Evolutionary conservation across 345 rosid genomes (phyloP), one percentile per base, ranked within the genome.

Genomic region (Conringia planisiliqua): DNA sequence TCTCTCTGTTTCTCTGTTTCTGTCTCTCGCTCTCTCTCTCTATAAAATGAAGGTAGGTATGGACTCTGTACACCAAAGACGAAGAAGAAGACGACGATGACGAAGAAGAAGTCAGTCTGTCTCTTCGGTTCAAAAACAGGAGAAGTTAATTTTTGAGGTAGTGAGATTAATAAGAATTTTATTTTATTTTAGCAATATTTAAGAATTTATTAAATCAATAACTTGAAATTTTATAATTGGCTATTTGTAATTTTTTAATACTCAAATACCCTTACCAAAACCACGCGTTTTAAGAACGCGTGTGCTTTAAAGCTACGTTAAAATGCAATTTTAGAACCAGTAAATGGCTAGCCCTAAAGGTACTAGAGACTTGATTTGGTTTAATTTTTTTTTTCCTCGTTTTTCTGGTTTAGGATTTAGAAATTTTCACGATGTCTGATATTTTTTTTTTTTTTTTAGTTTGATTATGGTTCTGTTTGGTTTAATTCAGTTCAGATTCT

Each of bases 61-160:
- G 35, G 33, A 54, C 59, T 50, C 63, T 72, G 55, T 73, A 73
- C 63, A 73, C 35, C 56, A 39, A 35, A 38, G 72, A 59, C 10
- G 62, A 52, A 10, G 70, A 24, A 1, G 69, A 56, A 48, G 50
- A 62, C 7, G 56, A 54, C 14, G 55, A 63, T 2, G 52, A 20
- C 0, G 57, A 58, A 0, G 68, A 67, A 32, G 74, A 69, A 42
- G 74, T 13, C 32, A 52, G 77, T 52, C 75, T 70, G 72, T 30
- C 75, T 70, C 75, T 76, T 70, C 13, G 75, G 80, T 76, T 76
- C 65, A 62, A 76, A 76, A 69, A 50, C 62, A 10, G 12, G 6
- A 36, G 6, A 57, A 67, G 69, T 39, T 52, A 60, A 18, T 6
- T 36, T 57, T 48, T 40, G 61, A 67, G 68, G 68, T 13, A 57